These are phyloP conservation scores for Sphagnum magellanicum DNA, from an alignment of 228 moss, liverwort and hornwort genomes.

Conservation along the genomic window DNA sequence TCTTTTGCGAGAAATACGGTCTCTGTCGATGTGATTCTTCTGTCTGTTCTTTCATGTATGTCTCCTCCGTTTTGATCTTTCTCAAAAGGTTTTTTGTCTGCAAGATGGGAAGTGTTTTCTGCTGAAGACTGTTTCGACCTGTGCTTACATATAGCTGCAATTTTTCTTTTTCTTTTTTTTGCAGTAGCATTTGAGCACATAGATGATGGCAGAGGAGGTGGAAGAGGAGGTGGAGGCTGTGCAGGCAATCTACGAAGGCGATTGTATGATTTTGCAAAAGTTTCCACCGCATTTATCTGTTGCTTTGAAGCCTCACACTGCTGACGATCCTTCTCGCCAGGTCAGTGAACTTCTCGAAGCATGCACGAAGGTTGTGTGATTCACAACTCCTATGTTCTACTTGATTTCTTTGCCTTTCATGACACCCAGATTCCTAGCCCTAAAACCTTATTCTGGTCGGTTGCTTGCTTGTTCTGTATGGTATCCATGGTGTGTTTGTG, in stretches of 20 bases:
- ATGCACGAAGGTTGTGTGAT: no score
- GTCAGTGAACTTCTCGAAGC: slow-evolving; percentile 11
- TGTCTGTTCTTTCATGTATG: no score
- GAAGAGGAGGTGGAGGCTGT: slow-evolving; percentile 48
- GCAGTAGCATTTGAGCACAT: not conserved
- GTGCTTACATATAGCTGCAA: not conserved
- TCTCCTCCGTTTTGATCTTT: no score
- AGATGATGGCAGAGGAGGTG: slow-evolving; percentile 36
- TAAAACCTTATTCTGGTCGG: not conserved
- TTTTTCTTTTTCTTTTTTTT: not conserved
- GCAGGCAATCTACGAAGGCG: slow-evolving; percentile 40
- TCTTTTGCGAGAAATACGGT: no score
- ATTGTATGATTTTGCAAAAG: slow-evolving; percentile 25
- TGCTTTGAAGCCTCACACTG: slow-evolving; percentile 41
- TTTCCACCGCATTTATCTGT: slow-evolving; percentile 32
- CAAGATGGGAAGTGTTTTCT: no score
- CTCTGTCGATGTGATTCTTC: no score
- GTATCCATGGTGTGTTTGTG: no score
- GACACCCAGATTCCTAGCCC: not conserved
- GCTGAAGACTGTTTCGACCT: no score
- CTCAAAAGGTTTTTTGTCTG: no score
- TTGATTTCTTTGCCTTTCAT: not conserved
- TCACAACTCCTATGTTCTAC: no score
- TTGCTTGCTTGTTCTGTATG: not conserved
- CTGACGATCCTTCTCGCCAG: slow-evolving; percentile 42